Evolutionary conservation across 352 stramenopile species (phyloP).

Genomic region (Phytophthora sojae): DNA sequence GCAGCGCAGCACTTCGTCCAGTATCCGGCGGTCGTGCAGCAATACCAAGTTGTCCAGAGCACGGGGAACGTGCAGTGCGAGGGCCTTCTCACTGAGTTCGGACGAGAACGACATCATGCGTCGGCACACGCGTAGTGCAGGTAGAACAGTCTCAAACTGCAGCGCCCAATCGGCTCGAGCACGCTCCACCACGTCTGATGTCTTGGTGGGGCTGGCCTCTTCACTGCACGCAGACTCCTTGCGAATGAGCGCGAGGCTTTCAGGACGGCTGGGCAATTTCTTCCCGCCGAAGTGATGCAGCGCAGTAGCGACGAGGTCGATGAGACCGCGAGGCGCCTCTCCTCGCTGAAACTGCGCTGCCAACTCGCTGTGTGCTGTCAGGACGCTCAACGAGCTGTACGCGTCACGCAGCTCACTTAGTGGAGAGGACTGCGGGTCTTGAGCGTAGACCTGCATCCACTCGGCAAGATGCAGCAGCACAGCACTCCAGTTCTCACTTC

Average conservation of each 20-base stretch:
- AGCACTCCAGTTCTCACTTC: slow-evolving; percentile 46
- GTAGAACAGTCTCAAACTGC: slow-evolving; percentile 43
- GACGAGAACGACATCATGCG: slow-evolving; percentile 55
- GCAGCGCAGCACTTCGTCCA: slow-evolving; percentile 40
- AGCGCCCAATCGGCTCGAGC: slow-evolving; percentile 9
- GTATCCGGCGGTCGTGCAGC: slow-evolving; percentile 47
- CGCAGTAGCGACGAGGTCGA: slow-evolving; percentile 53
- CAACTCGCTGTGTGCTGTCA: slow-evolving; percentile 41
- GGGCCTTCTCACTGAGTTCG: slow-evolving; percentile 44
- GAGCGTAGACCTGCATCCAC: slow-evolving; percentile 77
- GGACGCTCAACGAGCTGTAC: slow-evolving; percentile 51
- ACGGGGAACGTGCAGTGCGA: slow-evolving; percentile 44
- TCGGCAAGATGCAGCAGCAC: slow-evolving; percentile 65
- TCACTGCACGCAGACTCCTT: slow-evolving; percentile 22
- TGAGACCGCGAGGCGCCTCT: slow-evolving; percentile 51
- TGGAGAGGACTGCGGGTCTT: slow-evolving; percentile 47
- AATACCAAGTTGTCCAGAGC: slow-evolving; percentile 61
- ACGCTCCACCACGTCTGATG: slow-evolving; percentile 6
- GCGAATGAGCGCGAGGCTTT: slow-evolving; percentile 36
- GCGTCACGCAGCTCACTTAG: slow-evolving; percentile 48
- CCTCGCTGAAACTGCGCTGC: slow-evolving; percentile 36
- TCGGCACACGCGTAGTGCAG: slow-evolving; percentile 49
- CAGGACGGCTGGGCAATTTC: slow-evolving; percentile 37
- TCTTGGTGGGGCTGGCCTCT: not conserved
- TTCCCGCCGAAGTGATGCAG: slow-evolving; percentile 46